Percentiles rank a stretch among this genome's conserved stretches.
These are phyloP conservation scores for Hortiboletus flavorubellus DNA, from an alignment of 768 basidiomycete species.

Conservation along the genomic window DNA sequence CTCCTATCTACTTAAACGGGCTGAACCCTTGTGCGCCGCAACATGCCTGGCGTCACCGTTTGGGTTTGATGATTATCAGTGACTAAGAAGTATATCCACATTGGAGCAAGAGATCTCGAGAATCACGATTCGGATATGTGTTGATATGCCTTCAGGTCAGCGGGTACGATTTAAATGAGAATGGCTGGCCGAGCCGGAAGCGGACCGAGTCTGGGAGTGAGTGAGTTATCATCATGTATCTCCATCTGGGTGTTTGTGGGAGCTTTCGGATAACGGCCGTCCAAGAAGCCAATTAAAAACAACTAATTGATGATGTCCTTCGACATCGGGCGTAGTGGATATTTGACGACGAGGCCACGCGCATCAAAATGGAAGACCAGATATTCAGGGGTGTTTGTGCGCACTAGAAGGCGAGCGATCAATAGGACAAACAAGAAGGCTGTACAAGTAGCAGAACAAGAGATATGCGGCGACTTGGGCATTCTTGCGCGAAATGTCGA, in stretches of 20 bases:
- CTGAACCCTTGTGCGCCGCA: conserved; percentile 2
- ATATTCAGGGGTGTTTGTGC: conserved; percentile 31
- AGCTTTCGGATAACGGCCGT: conserved; percentile 4
- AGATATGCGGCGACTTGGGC: conserved; percentile 22
- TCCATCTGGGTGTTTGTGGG: conserved; percentile 12
- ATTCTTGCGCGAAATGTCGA: conserved; percentile 8
- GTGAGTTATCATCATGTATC: conserved; percentile 2
- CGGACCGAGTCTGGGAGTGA: conserved; percentile 3
- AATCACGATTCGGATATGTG: neutral
- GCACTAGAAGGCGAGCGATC: too few species aligned
- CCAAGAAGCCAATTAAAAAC: conserved; percentile 14
- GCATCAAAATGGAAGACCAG: conserved; percentile 36
- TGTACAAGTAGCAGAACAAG: too few species aligned
- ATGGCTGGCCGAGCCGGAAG: conserved; percentile 2
- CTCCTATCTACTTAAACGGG: conserved; percentile 11
- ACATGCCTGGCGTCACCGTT: conserved; percentile 8
- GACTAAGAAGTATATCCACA: conserved; percentile 1
- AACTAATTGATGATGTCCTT: conserved; percentile 15
- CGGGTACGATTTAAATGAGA: conserved; percentile 8
- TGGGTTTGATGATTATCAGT: conserved; percentile 13
- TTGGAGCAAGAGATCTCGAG: too few species aligned
- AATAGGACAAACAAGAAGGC: too few species aligned
- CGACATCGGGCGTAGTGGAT: conserved; percentile 29
- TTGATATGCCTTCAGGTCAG: conserved; percentile 11
- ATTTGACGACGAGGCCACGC: conserved; percentile 33